Evolutionary conservation across 1,139 yeast genomes (phyloP).

Genomic region (Yamadazyma triangularis): DNA sequence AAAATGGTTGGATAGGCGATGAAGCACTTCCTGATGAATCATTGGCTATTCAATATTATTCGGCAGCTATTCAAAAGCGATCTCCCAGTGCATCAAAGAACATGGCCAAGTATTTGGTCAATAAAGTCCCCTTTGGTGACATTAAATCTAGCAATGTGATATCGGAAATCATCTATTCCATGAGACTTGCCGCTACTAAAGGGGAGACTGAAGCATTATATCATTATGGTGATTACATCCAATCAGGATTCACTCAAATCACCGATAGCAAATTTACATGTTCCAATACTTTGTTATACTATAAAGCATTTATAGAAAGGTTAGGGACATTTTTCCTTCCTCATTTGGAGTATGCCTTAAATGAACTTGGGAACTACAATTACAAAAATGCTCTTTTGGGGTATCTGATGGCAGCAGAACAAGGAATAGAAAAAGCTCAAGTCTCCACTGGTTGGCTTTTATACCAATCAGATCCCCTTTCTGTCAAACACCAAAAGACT

Average conservation of each 20-base stretch:
- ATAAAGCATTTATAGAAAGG: constrained; percentile 53
- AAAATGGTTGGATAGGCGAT: constrained; percentile 42
- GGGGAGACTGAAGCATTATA: constrained; percentile 53
- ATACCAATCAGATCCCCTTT: constrained; percentile 54
- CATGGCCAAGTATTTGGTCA: constrained; percentile 29
- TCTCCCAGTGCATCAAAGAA: constrained; percentile 30
- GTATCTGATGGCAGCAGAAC: constrained; percentile 85
- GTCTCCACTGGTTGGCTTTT: constrained; percentile 73
- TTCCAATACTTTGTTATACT: constrained; percentile 34
- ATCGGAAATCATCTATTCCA: constrained; percentile 20
- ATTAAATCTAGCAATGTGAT: constrained; percentile 15
- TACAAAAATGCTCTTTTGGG: constrained; percentile 67
- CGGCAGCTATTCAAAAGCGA: constrained; percentile 24
- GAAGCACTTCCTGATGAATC: constrained; percentile 7
- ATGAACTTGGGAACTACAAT: constrained; percentile 50
- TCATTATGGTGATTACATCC: constrained; percentile 44
- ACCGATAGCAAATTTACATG: constrained; percentile 26
- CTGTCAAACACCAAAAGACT: constrained; percentile 12
- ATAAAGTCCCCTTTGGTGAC: constrained; percentile 16
- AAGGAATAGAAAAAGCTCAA: constrained; percentile 77
- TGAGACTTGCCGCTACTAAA: constrained; percentile 41
- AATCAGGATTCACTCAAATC: constrained; percentile 38
- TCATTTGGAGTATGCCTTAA: constrained; percentile 65
- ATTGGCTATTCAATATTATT: constrained; percentile 39
- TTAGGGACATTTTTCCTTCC: constrained; percentile 53